These are phyloP conservation scores for Colletotrichum camelliae DNA, from an alignment of 2,329 filamentous ascomycete species.

Conservation along the genomic window DNA sequence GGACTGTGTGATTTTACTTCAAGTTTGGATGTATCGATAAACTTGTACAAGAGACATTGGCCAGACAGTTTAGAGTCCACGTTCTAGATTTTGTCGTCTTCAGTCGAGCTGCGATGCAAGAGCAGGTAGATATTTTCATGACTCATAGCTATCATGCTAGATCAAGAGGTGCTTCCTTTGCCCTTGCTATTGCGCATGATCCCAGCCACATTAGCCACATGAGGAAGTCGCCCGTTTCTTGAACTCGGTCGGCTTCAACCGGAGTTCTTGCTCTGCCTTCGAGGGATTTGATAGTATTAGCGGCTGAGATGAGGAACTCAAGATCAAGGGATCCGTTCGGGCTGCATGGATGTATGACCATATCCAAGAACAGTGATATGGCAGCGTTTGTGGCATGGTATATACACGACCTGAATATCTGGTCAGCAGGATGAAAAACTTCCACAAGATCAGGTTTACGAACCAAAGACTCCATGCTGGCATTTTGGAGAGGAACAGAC, in stretches of 20 bases:
- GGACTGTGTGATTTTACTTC: neutral
- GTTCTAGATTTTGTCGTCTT: neutral
- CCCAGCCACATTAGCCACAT: conserved; percentile 2
- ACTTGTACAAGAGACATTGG: neutral
- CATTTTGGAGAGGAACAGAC: neutral
- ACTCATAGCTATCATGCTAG: neutral
- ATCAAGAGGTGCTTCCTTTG: neutral
- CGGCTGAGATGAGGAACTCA: neutral
- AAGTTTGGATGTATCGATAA: neutral
- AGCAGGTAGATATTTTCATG: neutral
- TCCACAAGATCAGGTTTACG: too few relatives aligned
- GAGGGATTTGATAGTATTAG: neutral
- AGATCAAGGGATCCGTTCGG: neutral
- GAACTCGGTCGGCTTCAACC: neutral
- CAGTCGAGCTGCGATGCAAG: neutral
- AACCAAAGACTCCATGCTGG: neutral
- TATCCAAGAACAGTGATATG: conserved; percentile 23
- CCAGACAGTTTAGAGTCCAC: neutral
- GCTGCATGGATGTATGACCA: conserved; percentile 19
- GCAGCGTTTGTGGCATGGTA: conserved; percentile 19
- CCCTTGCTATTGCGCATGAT: neutral
- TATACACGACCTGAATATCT: neutral
- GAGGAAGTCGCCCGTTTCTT: neutral
- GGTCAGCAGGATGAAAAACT: too few relatives aligned
- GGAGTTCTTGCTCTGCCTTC: neutral